Evolutionary conservation across 2,329 filamentous ascomycete species (phyloP).

Genomic region (Penicillium sp.): DNA sequence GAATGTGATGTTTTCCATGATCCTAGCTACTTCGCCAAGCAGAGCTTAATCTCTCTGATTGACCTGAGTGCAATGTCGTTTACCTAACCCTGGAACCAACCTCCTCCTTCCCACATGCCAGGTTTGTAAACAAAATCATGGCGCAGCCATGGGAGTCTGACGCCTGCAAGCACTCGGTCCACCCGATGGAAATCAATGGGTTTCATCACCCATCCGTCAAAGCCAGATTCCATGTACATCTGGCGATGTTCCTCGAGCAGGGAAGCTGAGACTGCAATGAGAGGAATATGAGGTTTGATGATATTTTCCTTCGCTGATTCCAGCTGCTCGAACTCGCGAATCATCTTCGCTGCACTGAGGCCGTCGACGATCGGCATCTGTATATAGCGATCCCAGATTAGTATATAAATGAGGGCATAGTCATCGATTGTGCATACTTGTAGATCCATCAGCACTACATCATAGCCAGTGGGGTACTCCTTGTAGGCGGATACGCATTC

Average conservation of each 20-base stretch:
- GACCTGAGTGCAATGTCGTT: neutral
- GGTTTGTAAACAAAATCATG: constrained; percentile 64
- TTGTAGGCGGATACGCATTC: constrained; percentile 73
- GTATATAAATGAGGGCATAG: neutral
- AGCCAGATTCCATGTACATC: constrained; percentile 71
- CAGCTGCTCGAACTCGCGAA: constrained; percentile 64
- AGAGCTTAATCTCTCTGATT: neutral
- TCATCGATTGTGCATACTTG: constrained; percentile 58
- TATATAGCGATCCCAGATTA: neutral
- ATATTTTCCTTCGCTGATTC: constrained; percentile 41
- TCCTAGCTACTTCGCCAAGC: constrained; percentile 3
- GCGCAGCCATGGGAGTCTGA: constrained; percentile 61
- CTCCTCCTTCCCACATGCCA: constrained; percentile 79
- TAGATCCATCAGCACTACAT: constrained; percentile 89
- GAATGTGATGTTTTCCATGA: neutral
- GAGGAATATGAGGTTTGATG: constrained; percentile 58
- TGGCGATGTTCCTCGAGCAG: constrained; percentile 67
- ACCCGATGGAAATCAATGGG: constrained; percentile 79
- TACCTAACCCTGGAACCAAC: constrained; percentile 65
- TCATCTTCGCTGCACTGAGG: constrained; percentile 77
- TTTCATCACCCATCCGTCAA: constrained; percentile 91
- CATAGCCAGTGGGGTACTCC: constrained; percentile 63
- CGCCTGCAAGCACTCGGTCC: constrained; percentile 65
- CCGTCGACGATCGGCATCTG: constrained; percentile 94
- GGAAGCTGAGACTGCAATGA: constrained; percentile 85